phyloP scores from a whole-genome alignment of 495 filamentous ascomycete genomes.

The Copromyces sp. region DNA sequence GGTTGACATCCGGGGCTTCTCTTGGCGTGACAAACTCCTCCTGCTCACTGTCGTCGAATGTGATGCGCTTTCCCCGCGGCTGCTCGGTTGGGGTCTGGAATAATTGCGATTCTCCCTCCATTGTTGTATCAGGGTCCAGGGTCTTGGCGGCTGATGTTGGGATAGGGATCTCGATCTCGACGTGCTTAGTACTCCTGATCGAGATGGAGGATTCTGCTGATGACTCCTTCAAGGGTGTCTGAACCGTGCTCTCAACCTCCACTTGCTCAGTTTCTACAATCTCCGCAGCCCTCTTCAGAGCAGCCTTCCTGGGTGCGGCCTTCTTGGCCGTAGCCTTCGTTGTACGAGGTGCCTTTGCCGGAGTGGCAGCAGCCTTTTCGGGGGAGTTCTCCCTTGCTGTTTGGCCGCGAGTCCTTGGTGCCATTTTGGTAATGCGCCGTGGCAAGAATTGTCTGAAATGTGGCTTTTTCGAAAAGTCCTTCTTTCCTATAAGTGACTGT shows the following conservation, averaged over 20 bases:
- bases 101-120: conserved; percentile 8
- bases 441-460: neutral
- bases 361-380: neutral
- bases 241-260: neutral
- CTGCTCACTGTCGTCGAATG: conserved; percentile 21
- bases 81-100: conserved; percentile 21
- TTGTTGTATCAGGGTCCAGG: conserved; percentile 2
- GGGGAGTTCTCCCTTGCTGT: neutral
- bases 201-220: neutral
- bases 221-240: neutral
- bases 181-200: conserved; percentile 9
- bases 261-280: neutral
- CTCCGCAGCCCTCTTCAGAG: neutral
- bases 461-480: neutral
- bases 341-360: neutral
- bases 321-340: neutral
- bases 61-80: conserved; percentile 15
- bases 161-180: conserved; percentile 24
- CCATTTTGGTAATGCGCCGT: neutral
- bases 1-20: conserved; percentile 19
- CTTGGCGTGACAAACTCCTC: conserved; percentile 25
- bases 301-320: neutral
- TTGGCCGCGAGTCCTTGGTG: neutral
- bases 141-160: conserved; percentile 10
- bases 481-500: neutral